Base-by-base conservation (phyloP, 1,139 yeast species). In the Yamadazyma blattariae region DNA sequence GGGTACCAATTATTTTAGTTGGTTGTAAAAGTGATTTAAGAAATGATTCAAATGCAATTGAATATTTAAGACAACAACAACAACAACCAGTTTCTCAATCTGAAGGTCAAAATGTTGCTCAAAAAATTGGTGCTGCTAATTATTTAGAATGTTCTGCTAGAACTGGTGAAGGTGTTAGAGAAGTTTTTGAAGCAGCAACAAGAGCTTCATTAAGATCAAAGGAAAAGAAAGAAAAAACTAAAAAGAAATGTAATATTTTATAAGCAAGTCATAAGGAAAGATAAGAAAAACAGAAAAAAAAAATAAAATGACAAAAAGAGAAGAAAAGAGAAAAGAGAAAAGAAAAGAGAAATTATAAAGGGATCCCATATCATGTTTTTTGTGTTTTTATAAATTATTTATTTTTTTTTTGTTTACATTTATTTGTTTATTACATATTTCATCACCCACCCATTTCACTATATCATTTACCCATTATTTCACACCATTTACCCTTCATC, bases 81-180 rank as follows among this genome's bases (percentile, higher is more conserved):
- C 79, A 79, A 57, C 79, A 75, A 52, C 95, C 95, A 40, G 95
- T 86, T 30, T 65, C 87, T 18, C 61, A 82, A 25, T 63, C 81
- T 29, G 96, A 89, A 64, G 96, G 95, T 45, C 87, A 85, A 61
- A 71, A 77, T 29, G 87, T 87, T 40, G 95, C 96, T 37, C 83
- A 80, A 51, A 83, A 83, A 64, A 85, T 88, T 51, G 95, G 95
- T 46, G 95, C 96, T 36, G 70, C 82, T 42, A 79, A 82, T 53
- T 88, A 88, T 64, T 72, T 88, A 59, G 97, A 90, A 68, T 89
- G 97, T 70, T 89, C 96, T 33, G 96, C 97, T 27, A 80, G 88
- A 69, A 81, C 88, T 40, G 94, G 94, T 46, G 82, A 80, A 60
- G 95, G 95, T 59, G 95, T 88, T 44, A 83, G 88, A 66, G 94